These are phyloP conservation scores for Pythium sukuiense DNA, from an alignment of 352 stramenopile species.

Conservation along the genomic window DNA sequence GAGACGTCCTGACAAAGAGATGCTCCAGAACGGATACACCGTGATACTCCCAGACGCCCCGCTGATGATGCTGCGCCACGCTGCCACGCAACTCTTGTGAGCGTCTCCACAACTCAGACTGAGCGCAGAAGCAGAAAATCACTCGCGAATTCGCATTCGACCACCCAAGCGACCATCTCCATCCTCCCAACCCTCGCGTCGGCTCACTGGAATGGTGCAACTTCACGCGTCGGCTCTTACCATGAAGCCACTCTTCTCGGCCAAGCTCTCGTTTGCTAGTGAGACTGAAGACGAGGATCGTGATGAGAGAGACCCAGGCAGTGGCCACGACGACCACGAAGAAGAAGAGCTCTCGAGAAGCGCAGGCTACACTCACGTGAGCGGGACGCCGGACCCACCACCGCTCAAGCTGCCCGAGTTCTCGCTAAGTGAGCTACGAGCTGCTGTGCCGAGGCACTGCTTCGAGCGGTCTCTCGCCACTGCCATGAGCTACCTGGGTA, in stretches of 20 bases:
- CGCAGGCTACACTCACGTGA: constrained; percentile 73
- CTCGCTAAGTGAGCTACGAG: constrained; percentile 87
- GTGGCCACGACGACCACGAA: too few species aligned
- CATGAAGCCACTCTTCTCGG: too few species aligned
- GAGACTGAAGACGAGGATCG: not conserved
- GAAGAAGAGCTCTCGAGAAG: too few species aligned
- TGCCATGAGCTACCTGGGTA: constrained; percentile 91
- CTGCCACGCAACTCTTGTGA: too few species aligned
- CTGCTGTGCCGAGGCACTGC: constrained; percentile 93
- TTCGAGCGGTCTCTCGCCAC: constrained; percentile 94
- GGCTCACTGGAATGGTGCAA: too few species aligned
- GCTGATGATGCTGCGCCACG: too few species aligned
- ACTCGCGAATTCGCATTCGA: not conserved
- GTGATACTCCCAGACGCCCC: too few species aligned
- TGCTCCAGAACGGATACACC: too few species aligned
- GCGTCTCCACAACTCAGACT: too few species aligned
- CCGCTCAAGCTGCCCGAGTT: constrained; percentile 84
- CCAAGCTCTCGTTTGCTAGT: too few species aligned
- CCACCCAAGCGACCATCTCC: not conserved
- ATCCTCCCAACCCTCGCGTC: not conserved
- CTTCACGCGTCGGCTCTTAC: too few species aligned
- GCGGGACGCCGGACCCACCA: constrained; percentile 70
- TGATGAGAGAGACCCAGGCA: not conserved
- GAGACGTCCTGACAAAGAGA: too few species aligned
- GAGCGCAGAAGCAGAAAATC: not conserved